phyloP scores from a whole-genome alignment of 768 basidiomycete genomes.

The Dendrothele bispora region DNA sequence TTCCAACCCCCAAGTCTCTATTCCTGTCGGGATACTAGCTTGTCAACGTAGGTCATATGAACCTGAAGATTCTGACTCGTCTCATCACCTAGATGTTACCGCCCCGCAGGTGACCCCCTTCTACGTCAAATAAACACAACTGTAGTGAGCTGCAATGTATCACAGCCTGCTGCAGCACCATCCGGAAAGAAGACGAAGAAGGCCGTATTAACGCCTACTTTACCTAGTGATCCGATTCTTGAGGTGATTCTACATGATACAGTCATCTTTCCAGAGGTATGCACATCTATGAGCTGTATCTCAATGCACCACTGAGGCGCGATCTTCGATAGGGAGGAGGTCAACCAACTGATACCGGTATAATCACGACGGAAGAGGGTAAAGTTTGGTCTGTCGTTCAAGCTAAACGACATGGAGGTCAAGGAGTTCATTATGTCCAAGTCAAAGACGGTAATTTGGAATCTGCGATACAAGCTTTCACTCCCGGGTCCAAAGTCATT shows the following conservation, averaged over 20 bases:
- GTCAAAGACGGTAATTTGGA: slow-evolving; percentile 38
- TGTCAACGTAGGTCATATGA: slow-evolving; percentile 61
- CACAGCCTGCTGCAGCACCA: slow-evolving; percentile 40
- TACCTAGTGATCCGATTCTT: slow-evolving; percentile 47
- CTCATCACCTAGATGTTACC: slow-evolving; percentile 1
- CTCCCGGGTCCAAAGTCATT: slow-evolving; percentile 49
- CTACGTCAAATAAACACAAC: slow-evolving; percentile 56
- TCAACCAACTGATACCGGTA: slow-evolving; percentile 74
- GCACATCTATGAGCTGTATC: not conserved
- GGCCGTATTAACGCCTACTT: slow-evolving; percentile 46
- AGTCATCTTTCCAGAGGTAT: slow-evolving; percentile 81
- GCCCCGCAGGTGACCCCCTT: slow-evolving; percentile 63
- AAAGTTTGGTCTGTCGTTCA: slow-evolving; percentile 59
- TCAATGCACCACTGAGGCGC: not conserved
- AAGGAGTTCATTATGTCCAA: slow-evolving; percentile 73
- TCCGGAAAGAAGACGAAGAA: slow-evolving; percentile 56
- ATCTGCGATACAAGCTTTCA: slow-evolving; percentile 45
- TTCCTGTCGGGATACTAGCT: slow-evolving; percentile 76
- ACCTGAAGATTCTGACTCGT: slow-evolving; percentile 4
- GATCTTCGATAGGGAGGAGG: slow-evolving; percentile 45
- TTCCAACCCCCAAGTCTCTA: slow-evolving; percentile 44
- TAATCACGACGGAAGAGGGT: slow-evolving; percentile 46
- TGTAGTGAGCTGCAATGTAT: slow-evolving; percentile 50
- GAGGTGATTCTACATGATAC: slow-evolving; percentile 76
- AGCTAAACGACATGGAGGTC: slow-evolving; percentile 66